Base-by-base conservation (phyloP, 2,329 filamentous ascomycete species). In the Nothomitra cinnamomea region DNA sequence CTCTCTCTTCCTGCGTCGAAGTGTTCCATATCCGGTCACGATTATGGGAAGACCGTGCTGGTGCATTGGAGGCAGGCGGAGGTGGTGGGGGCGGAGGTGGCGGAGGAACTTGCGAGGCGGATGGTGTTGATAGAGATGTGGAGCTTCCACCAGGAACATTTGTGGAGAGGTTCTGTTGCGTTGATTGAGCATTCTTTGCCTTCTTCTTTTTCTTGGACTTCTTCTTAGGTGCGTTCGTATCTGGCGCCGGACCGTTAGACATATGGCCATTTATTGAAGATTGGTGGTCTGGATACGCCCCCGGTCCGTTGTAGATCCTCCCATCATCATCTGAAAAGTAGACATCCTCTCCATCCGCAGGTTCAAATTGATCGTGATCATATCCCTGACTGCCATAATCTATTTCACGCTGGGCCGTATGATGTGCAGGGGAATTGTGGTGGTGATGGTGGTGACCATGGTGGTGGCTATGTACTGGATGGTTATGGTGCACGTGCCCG, bases 11-110 rank as follows among this genome's bases (percentile, higher is more conserved):
- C 60, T 87, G 80, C 8, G 87, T 92, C 55, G 86, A 92, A 2
- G 88, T 95, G 64, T 95, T 95, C 92, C 92, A 98, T 68, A 98
- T 95, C 67, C 87, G 89, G 64, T 92, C 86, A 63, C 83, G 83
- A 57, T 70, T 70, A 52, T 69, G 64, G 7, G 68, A 65, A 45
- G 69, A 65, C 35, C 69, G 67, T 54, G 69, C 61, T 22, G 66
- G 63, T 47, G 67, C 67, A 45, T 68, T 65, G 42, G 72, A 66
- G 25, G 71, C 63, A 51, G 70, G 66, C 43, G 70, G 65, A 40
- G 69, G 67, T 12, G 63, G 69, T 49, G 69, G 67, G 52, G 71
- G 65, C 55, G 71, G 62, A 43, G 62, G 65, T 54, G 65, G 59
- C 56, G 61, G 53, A 67, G 63, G 32, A 64, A 63, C 53, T 66